These are phyloP conservation scores for Tulasnella sp. DNA, from an alignment of 768 basidiomycete species.

Conservation along the genomic window DNA sequence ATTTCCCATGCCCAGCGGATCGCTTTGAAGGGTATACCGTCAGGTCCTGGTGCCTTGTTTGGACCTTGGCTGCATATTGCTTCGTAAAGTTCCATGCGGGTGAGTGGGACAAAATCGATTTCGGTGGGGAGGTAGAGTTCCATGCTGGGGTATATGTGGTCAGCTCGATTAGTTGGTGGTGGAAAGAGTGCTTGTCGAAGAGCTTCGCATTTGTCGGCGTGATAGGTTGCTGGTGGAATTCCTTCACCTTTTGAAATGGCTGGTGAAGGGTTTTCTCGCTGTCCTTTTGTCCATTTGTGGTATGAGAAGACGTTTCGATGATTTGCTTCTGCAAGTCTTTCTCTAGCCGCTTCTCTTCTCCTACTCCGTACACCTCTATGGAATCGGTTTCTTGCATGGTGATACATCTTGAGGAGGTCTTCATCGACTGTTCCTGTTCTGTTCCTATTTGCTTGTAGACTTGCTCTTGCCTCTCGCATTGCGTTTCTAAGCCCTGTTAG, in stretches of 20 bases:
- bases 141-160: too few relatives aligned
- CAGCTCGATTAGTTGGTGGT: too few relatives aligned
- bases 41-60: neutral
- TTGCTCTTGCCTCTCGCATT: neutral
- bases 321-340: neutral
- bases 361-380: neutral
- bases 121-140: too few relatives aligned
- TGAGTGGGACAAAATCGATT: too few relatives aligned
- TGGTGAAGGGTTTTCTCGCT: neutral
- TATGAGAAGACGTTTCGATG: neutral
- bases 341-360: neutral
- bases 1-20: neutral
- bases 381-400: neutral
- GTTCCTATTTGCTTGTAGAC: neutral
- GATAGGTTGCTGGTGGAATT: neutral
- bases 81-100: neutral
- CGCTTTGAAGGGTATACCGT: neutral
- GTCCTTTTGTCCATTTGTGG: neutral
- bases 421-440: neutral
- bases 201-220: neutral
- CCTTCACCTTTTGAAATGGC: neutral
- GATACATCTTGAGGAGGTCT: neutral
- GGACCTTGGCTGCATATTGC: neutral
- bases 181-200: too few relatives aligned
- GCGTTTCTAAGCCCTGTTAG: too few relatives aligned